Evolutionary conservation across 371 early-diverging fungal species (phyloP), one percentile per base, ranked within the genome.

Genomic region (Mortierella sp.): DNA sequence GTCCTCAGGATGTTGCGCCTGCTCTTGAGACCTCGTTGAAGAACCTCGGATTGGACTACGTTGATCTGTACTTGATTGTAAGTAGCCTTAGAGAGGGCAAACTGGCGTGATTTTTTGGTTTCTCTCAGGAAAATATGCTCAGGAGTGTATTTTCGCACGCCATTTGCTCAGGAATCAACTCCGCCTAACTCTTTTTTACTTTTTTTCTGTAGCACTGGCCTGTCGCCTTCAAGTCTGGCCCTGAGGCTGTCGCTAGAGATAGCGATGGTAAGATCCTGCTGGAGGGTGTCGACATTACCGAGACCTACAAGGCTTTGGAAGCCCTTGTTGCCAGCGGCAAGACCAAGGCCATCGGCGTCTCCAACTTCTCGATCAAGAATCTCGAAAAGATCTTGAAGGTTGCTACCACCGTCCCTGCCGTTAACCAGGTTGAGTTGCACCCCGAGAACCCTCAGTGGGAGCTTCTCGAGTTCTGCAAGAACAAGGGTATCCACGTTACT

Each of bases 381-480:
- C 76, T 95, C 3, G 85, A 90, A 59, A 86, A 90, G 41, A 69
- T 97, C 41, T 60, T 93, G 8, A 70, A 84, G 26, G 58, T 84
- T 39, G 89, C 90, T 64, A 87, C 87, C 52, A 87, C 95, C 26
- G 83, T 84, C 50, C 97, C 97, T 34, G 93, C 90, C 24, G 92
- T 92, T 6, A 91, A 92, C 72, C 97, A 98, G 80, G 80, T 94
- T 56, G 97, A 98, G 82, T 68, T 96, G 14, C 95, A 97, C 70
- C 97, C 97, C 44, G 95, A 94, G 83, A 82, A 93, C 50, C 90
- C 90, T 6, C 93, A 93, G 70, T 64, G 70, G 34, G 90, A 92
- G 27, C 82, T 94, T 12, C 62, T 93, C 32, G 85, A 89, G 12
- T 96, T 83, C 73, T 91, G 91, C 68, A 80, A 89, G 60, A 54